These are phyloP conservation scores for Phytophthora colocasiae DNA, from an alignment of 352 stramenopile species.

Conservation along the genomic window DNA sequence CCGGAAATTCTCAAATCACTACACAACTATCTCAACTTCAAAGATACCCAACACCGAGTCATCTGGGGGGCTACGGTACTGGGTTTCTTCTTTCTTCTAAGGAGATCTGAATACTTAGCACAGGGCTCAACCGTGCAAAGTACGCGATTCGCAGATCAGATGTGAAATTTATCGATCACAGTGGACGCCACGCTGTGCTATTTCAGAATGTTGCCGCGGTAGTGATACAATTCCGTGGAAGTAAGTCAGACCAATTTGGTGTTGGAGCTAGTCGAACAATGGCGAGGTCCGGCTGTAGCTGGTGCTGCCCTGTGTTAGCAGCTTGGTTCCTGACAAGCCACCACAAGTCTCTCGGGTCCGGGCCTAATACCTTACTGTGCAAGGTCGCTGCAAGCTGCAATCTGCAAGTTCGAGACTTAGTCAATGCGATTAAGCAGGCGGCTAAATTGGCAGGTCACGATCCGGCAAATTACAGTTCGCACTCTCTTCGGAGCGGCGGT, in stretches of 20 bases:
- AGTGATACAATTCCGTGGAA: not conserved
- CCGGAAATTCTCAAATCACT: slow-evolving; percentile 14
- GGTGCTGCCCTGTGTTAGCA: no score
- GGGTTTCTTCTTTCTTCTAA: slow-evolving; percentile 31
- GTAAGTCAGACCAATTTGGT: not conserved
- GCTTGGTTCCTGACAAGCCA: no score
- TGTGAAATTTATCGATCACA: not conserved
- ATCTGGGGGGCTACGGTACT: slow-evolving; percentile 38
- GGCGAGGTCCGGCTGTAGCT: not conserved
- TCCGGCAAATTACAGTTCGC: no score
- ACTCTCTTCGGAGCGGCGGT: no score
- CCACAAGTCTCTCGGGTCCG: no score
- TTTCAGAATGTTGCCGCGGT: not conserved
- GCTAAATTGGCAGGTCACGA: no score
- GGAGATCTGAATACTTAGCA: slow-evolving; percentile 28
- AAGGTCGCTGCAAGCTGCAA: no score
- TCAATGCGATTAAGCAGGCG: no score
- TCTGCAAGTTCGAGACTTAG: no score
- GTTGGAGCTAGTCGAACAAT: not conserved
- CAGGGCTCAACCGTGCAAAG: not conserved
- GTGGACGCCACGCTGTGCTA: not conserved
- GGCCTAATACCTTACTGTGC: no score
- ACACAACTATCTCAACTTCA: slow-evolving; percentile 17
- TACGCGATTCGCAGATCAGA: slow-evolving; percentile 1
- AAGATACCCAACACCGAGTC: slow-evolving; percentile 24